Conservation (phyloP, 768 basidiomycete genomes). For the Jaapia argillacea region DNA sequence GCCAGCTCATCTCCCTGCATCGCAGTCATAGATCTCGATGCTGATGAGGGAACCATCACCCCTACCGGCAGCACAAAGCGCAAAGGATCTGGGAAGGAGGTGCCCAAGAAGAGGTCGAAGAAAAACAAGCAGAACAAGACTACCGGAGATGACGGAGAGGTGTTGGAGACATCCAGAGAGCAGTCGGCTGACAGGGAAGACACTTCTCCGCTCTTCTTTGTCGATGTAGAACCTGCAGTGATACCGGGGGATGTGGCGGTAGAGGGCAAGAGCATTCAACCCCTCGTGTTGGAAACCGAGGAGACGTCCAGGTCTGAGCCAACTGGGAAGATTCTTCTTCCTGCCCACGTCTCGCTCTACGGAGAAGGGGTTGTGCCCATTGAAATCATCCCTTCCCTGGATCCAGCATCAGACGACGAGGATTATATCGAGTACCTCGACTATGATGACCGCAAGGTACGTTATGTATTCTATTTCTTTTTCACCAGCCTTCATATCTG, state of each 20-base stretch:
- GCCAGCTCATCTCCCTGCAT: neutral
- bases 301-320: slow-evolving; percentile 4
- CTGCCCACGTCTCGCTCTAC: slow-evolving; percentile 59
- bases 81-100: neutral
- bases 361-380: slow-evolving; percentile 25
- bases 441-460: slow-evolving; percentile 50
- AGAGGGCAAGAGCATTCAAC: slow-evolving; percentile 7
- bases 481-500: neutral
- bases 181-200: neutral
- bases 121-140: slow-evolving; percentile 7
- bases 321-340: slow-evolving; percentile 37
- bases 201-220: slow-evolving; percentile 28
- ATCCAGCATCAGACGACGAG: slow-evolving; percentile 39
- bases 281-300: slow-evolving; percentile 1
- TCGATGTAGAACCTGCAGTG: slow-evolving; percentile 35
- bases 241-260: slow-evolving; percentile 18
- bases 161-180: slow-evolving; percentile 4
- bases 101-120: slow-evolving; percentile 10
- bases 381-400: slow-evolving; percentile 33
- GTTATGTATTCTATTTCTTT: slow-evolving; percentile 9
- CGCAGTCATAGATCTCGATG: neutral
- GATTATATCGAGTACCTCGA: slow-evolving; percentile 75
- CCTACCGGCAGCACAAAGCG: neutral
- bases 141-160: slow-evolving; percentile 14
- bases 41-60: neutral